Percentiles rank a stretch among this genome's conserved stretches.
These are phyloP conservation scores for Panicum hallii DNA, from an alignment of 202 grass and related monocot species.

Conservation along the genomic window DNA sequence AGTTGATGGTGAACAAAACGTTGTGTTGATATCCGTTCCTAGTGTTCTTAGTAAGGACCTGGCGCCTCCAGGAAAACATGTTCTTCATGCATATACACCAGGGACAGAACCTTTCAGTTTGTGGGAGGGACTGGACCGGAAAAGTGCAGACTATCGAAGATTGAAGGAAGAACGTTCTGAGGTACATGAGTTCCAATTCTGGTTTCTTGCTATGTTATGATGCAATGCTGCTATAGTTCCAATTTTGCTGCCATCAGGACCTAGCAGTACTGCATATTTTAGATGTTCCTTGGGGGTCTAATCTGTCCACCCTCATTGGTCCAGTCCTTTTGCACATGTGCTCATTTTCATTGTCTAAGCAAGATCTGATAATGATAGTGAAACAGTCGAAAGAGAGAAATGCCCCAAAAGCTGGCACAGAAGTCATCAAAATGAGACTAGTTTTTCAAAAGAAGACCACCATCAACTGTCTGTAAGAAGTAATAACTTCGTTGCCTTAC, in stretches of 20 bases:
- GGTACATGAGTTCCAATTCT: constrained; percentile 52
- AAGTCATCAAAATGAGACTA: constrained; percentile 22
- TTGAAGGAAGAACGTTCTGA: constrained; percentile 93
- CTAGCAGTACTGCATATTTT: constrained; percentile 14
- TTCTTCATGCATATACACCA: constrained; percentile 93
- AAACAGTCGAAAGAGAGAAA: constrained; percentile 18
- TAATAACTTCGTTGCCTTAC: constrained; percentile 19
- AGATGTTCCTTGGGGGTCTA: constrained; percentile 21
- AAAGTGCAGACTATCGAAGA: constrained; percentile 69
- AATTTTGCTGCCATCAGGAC: constrained; percentile 4
- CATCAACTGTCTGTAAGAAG: constrained; percentile 23
- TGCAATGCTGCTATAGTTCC: constrained; percentile 1
- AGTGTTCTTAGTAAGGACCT: constrained; percentile 74
- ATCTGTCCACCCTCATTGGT: background rate
- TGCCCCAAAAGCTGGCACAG: constrained; percentile 35
- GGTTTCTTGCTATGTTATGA: constrained; percentile 10
- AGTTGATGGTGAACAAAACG: constrained; percentile 88
- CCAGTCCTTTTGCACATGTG: background rate
- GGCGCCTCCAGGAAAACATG: constrained; percentile 86
- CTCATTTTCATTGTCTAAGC: background rate
- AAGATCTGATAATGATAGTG: background rate
- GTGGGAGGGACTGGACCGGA: constrained; percentile 85
- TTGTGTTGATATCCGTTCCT: constrained; percentile 91
- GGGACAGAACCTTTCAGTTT: constrained; percentile 89
- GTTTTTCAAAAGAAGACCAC: constrained; percentile 6